Conservation (phyloP, 352 stramenopile genomes). For the Globisporangium recalcitrans region DNA sequence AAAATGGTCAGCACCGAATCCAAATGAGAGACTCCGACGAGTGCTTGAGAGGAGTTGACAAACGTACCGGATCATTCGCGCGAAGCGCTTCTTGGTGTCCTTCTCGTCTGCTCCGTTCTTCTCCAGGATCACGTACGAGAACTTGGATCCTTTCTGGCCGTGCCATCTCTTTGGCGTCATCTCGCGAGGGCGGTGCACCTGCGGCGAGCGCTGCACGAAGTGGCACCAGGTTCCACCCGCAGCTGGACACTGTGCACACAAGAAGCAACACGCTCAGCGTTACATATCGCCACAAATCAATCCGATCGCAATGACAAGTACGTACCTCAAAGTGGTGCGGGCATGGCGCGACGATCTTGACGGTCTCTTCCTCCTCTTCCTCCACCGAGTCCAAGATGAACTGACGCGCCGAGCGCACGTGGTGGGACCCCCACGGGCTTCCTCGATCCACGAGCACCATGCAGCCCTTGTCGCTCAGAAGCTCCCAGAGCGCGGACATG, state of each 20-base stretch:
- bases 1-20: slow-evolving; percentile 4
- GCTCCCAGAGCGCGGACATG: slow-evolving; percentile 72
- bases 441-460: slow-evolving; percentile 75
- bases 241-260: slow-evolving; percentile 45
- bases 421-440: slow-evolving; percentile 78
- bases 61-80: slow-evolving; percentile 54
- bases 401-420: slow-evolving; percentile 80
- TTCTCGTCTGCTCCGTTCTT: slow-evolving; percentile 41
- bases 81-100: slow-evolving; percentile 26
- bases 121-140: slow-evolving; percentile 81
- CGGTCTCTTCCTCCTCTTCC: slow-evolving; percentile 24
- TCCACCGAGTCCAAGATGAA: slow-evolving; percentile 77
- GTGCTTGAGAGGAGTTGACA: background rate
- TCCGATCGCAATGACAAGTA: too few species aligned
- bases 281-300: too few species aligned
- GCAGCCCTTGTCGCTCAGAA: slow-evolving; percentile 67
- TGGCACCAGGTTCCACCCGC: slow-evolving; percentile 78
- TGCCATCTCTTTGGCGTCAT: slow-evolving; percentile 78
- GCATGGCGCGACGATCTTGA: slow-evolving; percentile 66
- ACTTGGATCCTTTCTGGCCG: slow-evolving; percentile 82
- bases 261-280: background rate
- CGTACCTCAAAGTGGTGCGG: slow-evolving; percentile 66
- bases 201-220: slow-evolving; percentile 77
- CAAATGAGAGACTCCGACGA: background rate
- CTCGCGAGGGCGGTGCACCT: slow-evolving; percentile 67